A percentile compares a stretch with the other conserved stretches of the same genome.
Evolutionary conservation across 192 early-diverging fungal genomes (phyloP).

Genomic region (Podila epicladia): DNA sequence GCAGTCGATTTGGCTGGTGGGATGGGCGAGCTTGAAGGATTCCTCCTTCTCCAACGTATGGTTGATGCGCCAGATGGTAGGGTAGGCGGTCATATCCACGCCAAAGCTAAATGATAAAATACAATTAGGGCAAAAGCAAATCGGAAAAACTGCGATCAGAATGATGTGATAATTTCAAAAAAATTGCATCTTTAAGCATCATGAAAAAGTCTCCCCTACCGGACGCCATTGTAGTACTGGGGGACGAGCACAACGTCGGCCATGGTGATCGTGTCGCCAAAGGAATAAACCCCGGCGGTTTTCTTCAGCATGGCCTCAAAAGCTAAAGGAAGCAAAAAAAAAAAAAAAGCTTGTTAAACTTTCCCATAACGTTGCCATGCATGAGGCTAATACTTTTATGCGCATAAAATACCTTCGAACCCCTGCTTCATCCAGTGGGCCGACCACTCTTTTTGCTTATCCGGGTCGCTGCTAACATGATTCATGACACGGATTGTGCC

Average conservation of each 20-base stretch:
- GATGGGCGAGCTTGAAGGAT: slow-evolving; percentile 71
- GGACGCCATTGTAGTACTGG: slow-evolving; percentile 79
- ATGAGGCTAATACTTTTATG: no score
- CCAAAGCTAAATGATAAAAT: slow-evolving; percentile 48
- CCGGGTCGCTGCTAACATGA: slow-evolving; percentile 57
- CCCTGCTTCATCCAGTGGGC: slow-evolving; percentile 63
- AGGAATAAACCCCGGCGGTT: slow-evolving; percentile 80
- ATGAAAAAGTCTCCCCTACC: slow-evolving; percentile 53
- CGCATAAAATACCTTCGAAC: slow-evolving; percentile 60
- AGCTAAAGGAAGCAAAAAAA: slow-evolving; percentile 12
- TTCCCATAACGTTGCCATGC: no score
- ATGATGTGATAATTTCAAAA: not conserved
- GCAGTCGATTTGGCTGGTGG: slow-evolving; percentile 71
- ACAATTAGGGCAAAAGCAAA: not conserved
- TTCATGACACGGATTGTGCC: slow-evolving; percentile 79
- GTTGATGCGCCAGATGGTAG: slow-evolving; percentile 71
- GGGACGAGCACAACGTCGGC: slow-evolving; percentile 86
- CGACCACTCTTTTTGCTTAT: slow-evolving; percentile 63
- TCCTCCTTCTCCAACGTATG: slow-evolving; percentile 62
- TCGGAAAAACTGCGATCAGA: not conserved
- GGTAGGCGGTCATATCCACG: slow-evolving; percentile 78
- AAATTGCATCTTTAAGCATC: not conserved
- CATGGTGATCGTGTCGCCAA: slow-evolving; percentile 85
- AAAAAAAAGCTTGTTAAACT: no score
- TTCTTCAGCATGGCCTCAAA: slow-evolving; percentile 57